Evolutionary conservation across 2,329 filamentous ascomycete species (phyloP), one percentile per base, ranked within the genome.

Genomic region (Aspergillus aculeatus): DNA sequence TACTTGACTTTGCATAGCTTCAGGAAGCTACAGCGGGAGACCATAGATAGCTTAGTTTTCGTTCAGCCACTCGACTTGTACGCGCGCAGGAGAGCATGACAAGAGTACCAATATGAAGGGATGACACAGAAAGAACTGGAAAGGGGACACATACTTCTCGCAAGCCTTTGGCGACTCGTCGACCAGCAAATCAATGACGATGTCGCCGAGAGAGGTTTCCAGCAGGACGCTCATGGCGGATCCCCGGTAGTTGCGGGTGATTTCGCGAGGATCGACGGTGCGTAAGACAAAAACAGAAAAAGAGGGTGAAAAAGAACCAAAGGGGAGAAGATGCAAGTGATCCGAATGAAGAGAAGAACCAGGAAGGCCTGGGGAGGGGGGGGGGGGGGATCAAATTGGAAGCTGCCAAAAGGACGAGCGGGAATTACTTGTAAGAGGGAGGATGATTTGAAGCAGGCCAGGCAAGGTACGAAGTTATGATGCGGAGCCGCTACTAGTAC

Each of bases 1-100:
- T 98, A 99, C 81, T 97, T 99, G 78, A 92, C 83, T 80, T 98
- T 98, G 86, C 95, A 97, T 69, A 99, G 90, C 83, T 99, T 98
- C 59, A 99, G 82, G 77, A 99, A 98, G 83, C 92, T 96, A 77
- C 64, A 74, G 71, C 68, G 68, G 63, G 63, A 69, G 52, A 65
- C 65, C 38, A 68, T 68, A 71, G 71, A 76, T 66, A 70, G 81
- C 81, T 87, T 81, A 82, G 81, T 80, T 78, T 69, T 75, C 75
- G 74, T 81, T 89, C 81, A 87, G 85, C 80, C 73, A 73, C 77
- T 69, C 68, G 62, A 69, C 62, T 72, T 68, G 71, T 70, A 73
- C 41, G 50, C 50, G 65, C 49, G 35, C 44, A 55, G 49, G 26
- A 56, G 38, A 47, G 31, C 52, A 47, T 32, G 21, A 19, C 23